A percentile compares a stretch with the other conserved stretches of the same genome.
Conservation (phyloP, 768 basidiomycete species). For the Sporobolomyces roseus region DNA sequence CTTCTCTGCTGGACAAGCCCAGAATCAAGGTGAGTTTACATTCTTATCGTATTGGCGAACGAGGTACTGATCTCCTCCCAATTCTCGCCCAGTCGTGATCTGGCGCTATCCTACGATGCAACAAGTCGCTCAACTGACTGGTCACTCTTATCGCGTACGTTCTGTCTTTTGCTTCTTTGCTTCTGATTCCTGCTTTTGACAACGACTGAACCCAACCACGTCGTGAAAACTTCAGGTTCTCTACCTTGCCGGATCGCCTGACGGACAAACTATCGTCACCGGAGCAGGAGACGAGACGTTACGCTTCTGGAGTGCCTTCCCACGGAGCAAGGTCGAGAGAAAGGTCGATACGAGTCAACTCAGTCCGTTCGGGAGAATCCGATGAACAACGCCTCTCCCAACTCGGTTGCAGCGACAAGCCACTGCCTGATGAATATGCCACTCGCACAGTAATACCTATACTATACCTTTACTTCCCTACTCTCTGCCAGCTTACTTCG, state of each 20-base stretch:
- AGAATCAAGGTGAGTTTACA: constrained; percentile 89
- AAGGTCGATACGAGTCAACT: constrained; percentile 39
- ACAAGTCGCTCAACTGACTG: constrained; percentile 90
- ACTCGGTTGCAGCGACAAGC: too few relatives aligned
- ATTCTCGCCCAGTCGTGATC: constrained; percentile 41
- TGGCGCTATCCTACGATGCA: constrained; percentile 87
- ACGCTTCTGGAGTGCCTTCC: constrained; percentile 96
- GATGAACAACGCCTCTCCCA: constrained; percentile 14
- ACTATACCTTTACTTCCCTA: too few relatives aligned
- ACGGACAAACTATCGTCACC: constrained; percentile 95
- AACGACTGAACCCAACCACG: too few relatives aligned
- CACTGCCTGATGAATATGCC: too few relatives aligned
- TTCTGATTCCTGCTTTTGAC: background rate
- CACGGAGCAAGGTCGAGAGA: constrained; percentile 48
- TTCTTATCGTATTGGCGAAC: background rate
- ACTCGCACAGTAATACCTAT: too few relatives aligned
- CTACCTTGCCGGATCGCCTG: constrained; percentile 92
- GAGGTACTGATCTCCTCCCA: background rate
- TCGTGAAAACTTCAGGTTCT: constrained; percentile 20
- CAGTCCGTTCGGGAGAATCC: constrained; percentile 42
- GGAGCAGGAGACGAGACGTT: constrained; percentile 97
- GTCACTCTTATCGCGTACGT: constrained; percentile 89
- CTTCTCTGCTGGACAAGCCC: constrained; percentile 85
- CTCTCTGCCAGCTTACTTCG: too few relatives aligned
- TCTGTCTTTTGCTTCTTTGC: constrained; percentile 45